Conservation (phyloP, 148 eudicot genomes). For the Rhododendron kiyosumense region DNA sequence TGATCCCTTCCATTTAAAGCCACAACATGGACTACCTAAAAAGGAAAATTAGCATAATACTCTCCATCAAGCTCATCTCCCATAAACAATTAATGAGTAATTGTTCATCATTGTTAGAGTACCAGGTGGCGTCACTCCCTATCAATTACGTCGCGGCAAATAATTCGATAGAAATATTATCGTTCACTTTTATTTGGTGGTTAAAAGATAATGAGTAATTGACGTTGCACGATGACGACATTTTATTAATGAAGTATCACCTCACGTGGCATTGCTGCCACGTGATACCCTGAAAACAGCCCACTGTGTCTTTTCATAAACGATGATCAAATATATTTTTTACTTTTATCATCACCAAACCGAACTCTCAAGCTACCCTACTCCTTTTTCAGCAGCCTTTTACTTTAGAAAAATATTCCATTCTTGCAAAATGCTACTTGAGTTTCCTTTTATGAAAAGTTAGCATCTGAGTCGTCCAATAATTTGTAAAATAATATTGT, state of each 20-base stretch:
- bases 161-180: too few species aligned
- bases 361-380: not conserved
- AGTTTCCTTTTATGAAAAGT: not conserved
- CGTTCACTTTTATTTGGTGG: too few species aligned
- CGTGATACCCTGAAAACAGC: not conserved
- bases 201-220: too few species aligned
- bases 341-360: not conserved
- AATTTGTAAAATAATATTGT: not conserved
- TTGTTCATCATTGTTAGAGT: too few species aligned
- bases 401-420: not conserved
- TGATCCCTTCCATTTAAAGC: conserved; percentile 22
- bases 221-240: too few species aligned
- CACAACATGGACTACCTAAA: conserved; percentile 30
- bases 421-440: not conserved
- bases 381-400: not conserved
- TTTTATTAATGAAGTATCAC: too few species aligned
- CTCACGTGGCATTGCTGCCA: too few species aligned
- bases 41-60: conserved; percentile 25
- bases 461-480: not conserved
- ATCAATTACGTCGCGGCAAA: too few species aligned
- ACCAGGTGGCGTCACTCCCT: not conserved
- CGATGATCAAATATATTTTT: not conserved
- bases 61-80: not conserved
- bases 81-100: conserved; percentile 9
- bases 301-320: not conserved